Evolutionary conservation across 495 filamentous ascomycete genomes (phyloP), one percentile per base, ranked within the genome.

Genomic region (Penicillium lagena): DNA sequence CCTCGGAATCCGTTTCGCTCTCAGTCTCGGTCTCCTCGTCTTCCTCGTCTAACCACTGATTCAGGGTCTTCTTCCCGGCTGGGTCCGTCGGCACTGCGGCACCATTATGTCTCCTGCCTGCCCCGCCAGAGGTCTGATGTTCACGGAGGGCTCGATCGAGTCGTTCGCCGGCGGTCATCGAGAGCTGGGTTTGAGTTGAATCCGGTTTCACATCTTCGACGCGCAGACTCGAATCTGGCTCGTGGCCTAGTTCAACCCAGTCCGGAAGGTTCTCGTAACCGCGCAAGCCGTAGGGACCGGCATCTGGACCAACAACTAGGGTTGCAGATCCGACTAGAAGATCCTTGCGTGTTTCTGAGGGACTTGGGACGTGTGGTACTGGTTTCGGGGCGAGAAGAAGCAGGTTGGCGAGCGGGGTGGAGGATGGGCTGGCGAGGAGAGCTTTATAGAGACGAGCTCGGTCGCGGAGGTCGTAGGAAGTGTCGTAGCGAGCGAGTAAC

Each of bases 361-460:
- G 91, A 44, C 85, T 91, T 0, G 89, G 87, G 0, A 84, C 79
- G 37, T 93, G 85, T 1, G 93, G 93, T 0, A 90, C 89, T 0
- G 93, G 91, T 59, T 98, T 98, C 0, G 93, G 93, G 2, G 93
- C 93, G 0, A 96, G 76, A 0, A 98, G 81, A 51, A 96, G 81
- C 4, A 98, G 73, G 7, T 83, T 90, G 12, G 93, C 93, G 12
- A 98, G 79, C 57, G 96, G 88, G 0, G 85, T 89, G 7, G 77
- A 80, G 6, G 75, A 73, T 0, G 90, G 87, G 9, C 78, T 78
- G 14, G 79, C 76, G 1, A 98, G 78, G 4, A 98, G 77, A 2
- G 85, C 80, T 50, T 87, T 89, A 67, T 95, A 96, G 27, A 96
- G 68, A 7, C 93, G 78, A 2, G 90, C 80, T 14, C 93, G 86